A percentile compares a stretch with the other conserved stretches of the same genome.
Evolutionary conservation across 208 protist species (phyloP).

Genomic region (Crithidia fasciculata): DNA sequence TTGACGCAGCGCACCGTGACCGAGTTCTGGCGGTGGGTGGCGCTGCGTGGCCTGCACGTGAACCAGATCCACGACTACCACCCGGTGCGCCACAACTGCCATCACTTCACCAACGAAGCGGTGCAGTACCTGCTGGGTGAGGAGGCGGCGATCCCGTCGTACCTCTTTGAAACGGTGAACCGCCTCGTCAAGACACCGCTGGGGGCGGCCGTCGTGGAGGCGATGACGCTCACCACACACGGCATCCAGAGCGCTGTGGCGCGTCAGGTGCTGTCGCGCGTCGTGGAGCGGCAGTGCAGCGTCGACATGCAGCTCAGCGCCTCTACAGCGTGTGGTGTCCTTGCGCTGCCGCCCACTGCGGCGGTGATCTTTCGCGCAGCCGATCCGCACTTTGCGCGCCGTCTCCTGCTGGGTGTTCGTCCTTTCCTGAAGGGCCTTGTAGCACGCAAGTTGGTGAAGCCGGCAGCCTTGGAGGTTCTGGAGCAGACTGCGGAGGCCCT

Average conservation of each 20-base stretch:
- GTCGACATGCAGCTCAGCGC: slow-evolving; percentile 44
- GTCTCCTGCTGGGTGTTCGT: slow-evolving; percentile 32
- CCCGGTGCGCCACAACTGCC: slow-evolving; percentile 91
- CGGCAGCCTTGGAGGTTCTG: slow-evolving; percentile 29
- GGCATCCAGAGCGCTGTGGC: slow-evolving; percentile 56
- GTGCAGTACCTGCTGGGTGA: slow-evolving; percentile 65
- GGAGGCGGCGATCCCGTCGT: slow-evolving; percentile 31
- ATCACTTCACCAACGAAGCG: slow-evolving; percentile 87
- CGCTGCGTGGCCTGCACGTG: slow-evolving; percentile 22
- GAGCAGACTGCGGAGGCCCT: slow-evolving; percentile 33
- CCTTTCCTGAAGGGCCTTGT: slow-evolving; percentile 59
- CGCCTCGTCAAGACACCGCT: slow-evolving; percentile 47
- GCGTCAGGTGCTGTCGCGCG: slow-evolving; percentile 32
- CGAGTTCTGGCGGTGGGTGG: slow-evolving; percentile 71
- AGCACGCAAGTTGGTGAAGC: slow-evolving; percentile 30
- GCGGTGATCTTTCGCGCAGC: slow-evolving; percentile 67
- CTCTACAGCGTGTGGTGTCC: slow-evolving; percentile 44
- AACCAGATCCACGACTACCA: slow-evolving; percentile 87
- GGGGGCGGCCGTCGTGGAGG: slow-evolving; percentile 45
- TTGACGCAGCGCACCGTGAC: slow-evolving; percentile 43
- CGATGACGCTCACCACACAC: slow-evolving; percentile 45
- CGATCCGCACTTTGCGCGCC: slow-evolving; percentile 23
- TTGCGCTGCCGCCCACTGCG: slow-evolving; percentile 46
- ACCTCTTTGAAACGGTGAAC: slow-evolving; percentile 59
- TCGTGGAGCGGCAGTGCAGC: slow-evolving; percentile 46